These are phyloP conservation scores for Fraxinus cuspidata DNA, from an alignment of 257 asterid genomes.

Conservation along the genomic window DNA sequence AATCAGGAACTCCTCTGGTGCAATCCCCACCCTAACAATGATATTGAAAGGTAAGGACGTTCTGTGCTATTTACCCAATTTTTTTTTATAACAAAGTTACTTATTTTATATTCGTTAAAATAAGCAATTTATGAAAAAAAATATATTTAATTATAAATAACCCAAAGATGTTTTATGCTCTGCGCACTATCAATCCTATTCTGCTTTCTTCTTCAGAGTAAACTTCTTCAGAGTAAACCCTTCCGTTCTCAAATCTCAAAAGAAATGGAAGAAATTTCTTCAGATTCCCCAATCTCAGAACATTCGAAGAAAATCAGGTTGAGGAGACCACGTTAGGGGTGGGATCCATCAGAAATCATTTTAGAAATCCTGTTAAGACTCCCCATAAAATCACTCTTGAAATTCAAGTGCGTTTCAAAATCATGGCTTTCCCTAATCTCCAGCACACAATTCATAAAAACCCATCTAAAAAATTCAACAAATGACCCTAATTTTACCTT, in stretches of 20 bases:
- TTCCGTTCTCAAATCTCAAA: neutral
- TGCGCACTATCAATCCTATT: too few relatives aligned
- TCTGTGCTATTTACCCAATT: too few relatives aligned
- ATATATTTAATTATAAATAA: too few relatives aligned
- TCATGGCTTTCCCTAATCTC: slow-evolving; percentile 51
- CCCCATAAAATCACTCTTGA: slow-evolving; percentile 48
- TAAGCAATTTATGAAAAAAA: too few relatives aligned
- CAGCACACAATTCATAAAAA: slow-evolving; percentile 35
- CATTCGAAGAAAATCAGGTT: neutral
- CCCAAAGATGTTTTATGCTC: neutral
- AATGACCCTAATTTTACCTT: neutral
- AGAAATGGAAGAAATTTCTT: neutral
- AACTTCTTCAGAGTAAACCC: neutral
- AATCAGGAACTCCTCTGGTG: neutral
- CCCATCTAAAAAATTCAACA: slow-evolving; percentile 33
- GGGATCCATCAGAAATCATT: slow-evolving; percentile 53
- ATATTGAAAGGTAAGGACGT: too few relatives aligned
- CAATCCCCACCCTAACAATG: slow-evolving; percentile 34
- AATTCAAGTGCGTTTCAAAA: slow-evolving; percentile 52
- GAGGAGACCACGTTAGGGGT: too few relatives aligned
- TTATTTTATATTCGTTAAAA: too few relatives aligned
- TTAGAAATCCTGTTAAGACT: slow-evolving; percentile 51
- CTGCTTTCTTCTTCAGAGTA: neutral
- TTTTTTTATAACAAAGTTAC: too few relatives aligned
- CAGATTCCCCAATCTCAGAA: neutral